Evolutionary conservation across 176 grass and related monocot genomes (phyloP), one percentile per base, ranked within the genome.

Genomic region (Bromus sterilis): DNA sequence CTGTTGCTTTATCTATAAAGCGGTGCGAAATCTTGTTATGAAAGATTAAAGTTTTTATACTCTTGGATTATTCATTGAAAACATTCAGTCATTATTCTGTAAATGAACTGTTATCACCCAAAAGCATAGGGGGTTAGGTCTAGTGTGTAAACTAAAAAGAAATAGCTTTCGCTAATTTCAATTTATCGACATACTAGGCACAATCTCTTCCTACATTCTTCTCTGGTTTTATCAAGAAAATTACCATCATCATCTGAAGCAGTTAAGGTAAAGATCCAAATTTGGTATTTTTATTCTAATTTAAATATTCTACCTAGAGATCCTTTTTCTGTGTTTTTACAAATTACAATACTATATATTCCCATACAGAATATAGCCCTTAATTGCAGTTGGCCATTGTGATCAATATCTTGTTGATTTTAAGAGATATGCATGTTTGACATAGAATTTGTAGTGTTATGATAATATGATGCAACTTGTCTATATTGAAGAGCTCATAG

Each of bases 141-240:
- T 66, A 31, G 31, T 5, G 31, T 74, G 26, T 4, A 75, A 75
- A 36, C 20, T 33, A 24, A 36, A 31, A 32, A 42, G 25, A 32
- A 48, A 49, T 49, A 44, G 57, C 23, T 77, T 42, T 80, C 6
- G 74, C 28, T 76, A 21, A 78, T 61, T 78, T 78, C 16, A 30
- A 69, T 8, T n/a, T 40, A 18, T 77, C 11, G 31, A 43, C 10
- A 73, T 65, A 44, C 37, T 81, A 97, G 94, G 75, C 94, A 97
- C 55, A 97, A 97, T 82, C 78, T 97, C 29, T 97, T 97, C 84
- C 76, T 97, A 58, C 91, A 97, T 78, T 94, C 94, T 32, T 90
- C 94, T 71, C 39, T 97, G 41, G 91, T 97, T 41, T 75, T 90
- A 29, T 88, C 91, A 39, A 94, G 94, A 49, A 97, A 91, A 41